Evolutionary conservation across 805 yeast genomes (phyloP), one percentile per base, ranked within the genome.

Genomic region (Schwanniomyces vanrijiae): DNA sequence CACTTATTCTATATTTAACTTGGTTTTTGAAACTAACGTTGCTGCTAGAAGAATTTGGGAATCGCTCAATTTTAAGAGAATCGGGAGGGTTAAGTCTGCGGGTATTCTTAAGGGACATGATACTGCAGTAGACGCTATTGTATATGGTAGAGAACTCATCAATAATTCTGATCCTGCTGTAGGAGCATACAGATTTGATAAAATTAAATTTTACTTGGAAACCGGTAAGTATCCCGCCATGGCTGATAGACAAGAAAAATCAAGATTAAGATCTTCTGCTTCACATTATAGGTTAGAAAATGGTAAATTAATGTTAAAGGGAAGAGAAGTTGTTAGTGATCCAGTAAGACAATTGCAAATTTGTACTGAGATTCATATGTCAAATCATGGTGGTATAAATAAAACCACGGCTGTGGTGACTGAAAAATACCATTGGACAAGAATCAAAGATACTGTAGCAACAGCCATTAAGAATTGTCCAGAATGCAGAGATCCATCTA

Each of bases 351-450:
- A 91, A 66, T 61, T 85, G 40, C 84, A 82, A 52, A 83, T 92
- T 25, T 88, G 91, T 28, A 76, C 81, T 7, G 86, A 84, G 38
- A 68, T 82, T 18, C 99, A 92, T 62, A 61, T 76, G 52, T 65
- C 76, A 18, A 80, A 77, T 39, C 99, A 92, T 61, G 84, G 84
- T 10, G 98, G 98, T 9, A 90, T 92, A 52, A 92, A 92, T 68
- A 88, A 85, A 59, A 84, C 96, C 1, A 90, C 97, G 0, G 71
- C 92, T 0, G 68, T 78, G 14, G 80, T 94, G 14, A 80, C 91
- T 1, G 94, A 87, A 51, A 79, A 80, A 55, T 92, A 87, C 56
- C 96, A 90, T 64, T 92, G 98, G 97, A 81, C 90, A 1, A 80
- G 96, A 43, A 87, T 92, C 52, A 91, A 94, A 65, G 90, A 82